These are phyloP conservation scores for Nidularia pulvinata DNA, from an alignment of 768 basidiomycete genomes.

Conservation along the genomic window DNA sequence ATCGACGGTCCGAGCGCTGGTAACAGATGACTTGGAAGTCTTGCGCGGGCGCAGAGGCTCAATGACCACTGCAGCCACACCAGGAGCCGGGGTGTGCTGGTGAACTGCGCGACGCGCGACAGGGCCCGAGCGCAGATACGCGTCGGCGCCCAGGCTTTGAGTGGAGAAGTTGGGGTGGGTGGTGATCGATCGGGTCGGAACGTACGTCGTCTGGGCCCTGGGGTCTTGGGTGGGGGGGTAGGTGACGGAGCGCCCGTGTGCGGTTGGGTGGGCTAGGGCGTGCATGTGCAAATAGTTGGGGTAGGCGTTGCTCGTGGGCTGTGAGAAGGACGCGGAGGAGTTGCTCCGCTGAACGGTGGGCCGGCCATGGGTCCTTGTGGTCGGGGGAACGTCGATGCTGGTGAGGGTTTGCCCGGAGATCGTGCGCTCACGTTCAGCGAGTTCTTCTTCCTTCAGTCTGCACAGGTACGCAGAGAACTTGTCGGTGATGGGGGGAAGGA, in stretches of 20 bases:
- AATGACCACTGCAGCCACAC: not conserved
- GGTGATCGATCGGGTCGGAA: not conserved
- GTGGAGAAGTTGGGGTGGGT: conserved; percentile 6
- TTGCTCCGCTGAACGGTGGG: not conserved
- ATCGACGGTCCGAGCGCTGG: not conserved
- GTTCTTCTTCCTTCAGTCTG: not conserved
- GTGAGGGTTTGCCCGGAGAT: not conserved
- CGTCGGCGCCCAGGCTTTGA: conserved; percentile 5
- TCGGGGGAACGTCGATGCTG: not conserved
- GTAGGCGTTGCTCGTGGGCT: not conserved
- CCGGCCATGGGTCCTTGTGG: not conserved
- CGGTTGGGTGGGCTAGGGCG: not conserved
- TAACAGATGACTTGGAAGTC: not conserved
- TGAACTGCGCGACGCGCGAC: not conserved
- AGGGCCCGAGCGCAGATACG: conserved; percentile 1
- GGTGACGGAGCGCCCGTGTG: not conserved
- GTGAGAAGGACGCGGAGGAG: not conserved
- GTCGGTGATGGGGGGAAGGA: not conserved
- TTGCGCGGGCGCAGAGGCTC: not conserved
- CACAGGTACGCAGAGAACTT: not conserved
- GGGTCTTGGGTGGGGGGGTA: not conserved
- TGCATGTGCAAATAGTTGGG: not conserved
- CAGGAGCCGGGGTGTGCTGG: not conserved
- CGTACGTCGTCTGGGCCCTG: not conserved
- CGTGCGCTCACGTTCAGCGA: not conserved